phyloP scores from a whole-genome alignment of 2,329 filamentous ascomycete species.

The Thelonectria discophora region DNA sequence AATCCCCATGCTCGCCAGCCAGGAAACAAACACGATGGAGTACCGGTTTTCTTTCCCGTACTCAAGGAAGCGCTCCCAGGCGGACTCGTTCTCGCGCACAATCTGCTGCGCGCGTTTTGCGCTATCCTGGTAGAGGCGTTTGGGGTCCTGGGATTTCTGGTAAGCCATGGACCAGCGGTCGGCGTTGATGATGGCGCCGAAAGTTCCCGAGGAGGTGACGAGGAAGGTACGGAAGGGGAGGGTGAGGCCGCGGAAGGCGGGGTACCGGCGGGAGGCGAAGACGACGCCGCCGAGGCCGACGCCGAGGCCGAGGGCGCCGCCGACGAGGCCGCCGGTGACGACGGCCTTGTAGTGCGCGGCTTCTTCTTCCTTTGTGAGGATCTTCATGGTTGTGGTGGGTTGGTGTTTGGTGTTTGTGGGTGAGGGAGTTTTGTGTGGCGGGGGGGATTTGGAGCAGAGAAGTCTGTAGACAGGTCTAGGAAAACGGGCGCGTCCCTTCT shows the following conservation, averaged over 20 bases:
- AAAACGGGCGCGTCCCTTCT: conserved; percentile 17
- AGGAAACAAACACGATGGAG: conserved; percentile 82
- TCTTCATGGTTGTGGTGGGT: conserved; percentile 75
- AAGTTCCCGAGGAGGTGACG: conserved; percentile 82
- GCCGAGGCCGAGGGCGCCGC: conserved; percentile 73
- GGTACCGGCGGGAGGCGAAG: conserved; percentile 75
- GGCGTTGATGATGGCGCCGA: conserved; percentile 86
- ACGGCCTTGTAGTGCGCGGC: conserved; percentile 83
- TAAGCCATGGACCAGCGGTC: conserved; percentile 74
- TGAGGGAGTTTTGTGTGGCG: neutral
- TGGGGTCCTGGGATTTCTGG: conserved; percentile 75
- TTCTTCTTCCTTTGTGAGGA: conserved; percentile 95
- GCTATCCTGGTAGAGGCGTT: conserved; percentile 71
- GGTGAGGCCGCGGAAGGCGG: conserved; percentile 81
- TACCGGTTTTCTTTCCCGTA: conserved; percentile 87
- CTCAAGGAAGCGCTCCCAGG: conserved; percentile 68
- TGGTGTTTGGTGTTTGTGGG: conserved; percentile 1
- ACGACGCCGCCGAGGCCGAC: conserved; percentile 74
- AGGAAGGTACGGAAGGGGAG: conserved; percentile 92
- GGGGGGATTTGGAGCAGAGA: neutral
- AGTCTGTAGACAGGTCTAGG: neutral
- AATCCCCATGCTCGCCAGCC: conserved; percentile 81
- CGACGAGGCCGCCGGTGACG: conserved; percentile 79
- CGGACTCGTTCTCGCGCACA: conserved; percentile 64
- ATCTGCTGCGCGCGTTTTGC: conserved; percentile 65